A percentile compares a stretch with the other conserved stretches of the same genome.
phyloP scores from a whole-genome alignment of 2,329 filamentous ascomycete species.

The Alternaria arbusti region DNA sequence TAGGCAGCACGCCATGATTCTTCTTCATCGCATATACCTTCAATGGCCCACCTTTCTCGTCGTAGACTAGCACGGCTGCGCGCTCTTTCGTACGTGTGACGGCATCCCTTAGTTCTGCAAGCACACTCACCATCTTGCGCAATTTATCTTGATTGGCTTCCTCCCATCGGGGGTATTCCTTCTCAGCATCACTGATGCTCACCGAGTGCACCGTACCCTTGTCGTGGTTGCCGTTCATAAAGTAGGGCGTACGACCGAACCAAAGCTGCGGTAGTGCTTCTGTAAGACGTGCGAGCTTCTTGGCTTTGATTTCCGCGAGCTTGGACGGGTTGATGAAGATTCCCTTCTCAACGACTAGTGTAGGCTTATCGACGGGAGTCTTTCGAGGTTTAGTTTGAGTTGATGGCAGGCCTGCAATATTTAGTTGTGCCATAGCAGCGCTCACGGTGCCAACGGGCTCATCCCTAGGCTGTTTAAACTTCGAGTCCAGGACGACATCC shows the following conservation, averaged over 20 bases:
- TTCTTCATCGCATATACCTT: slow-evolving; percentile 14
- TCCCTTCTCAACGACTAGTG: slow-evolving; percentile 8
- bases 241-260: slow-evolving; percentile 30
- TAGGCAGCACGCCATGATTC: slow-evolving; percentile 14
- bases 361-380: background rate
- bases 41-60: slow-evolving; percentile 15
- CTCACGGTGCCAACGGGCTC: slow-evolving; percentile 4
- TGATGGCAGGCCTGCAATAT: background rate
- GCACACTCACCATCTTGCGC: slow-evolving; percentile 25
- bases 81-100: background rate
- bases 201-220: slow-evolving; percentile 15
- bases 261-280: slow-evolving; percentile 25
- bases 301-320: slow-evolving; percentile 27
- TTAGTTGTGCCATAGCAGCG: slow-evolving; percentile 1
- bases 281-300: background rate
- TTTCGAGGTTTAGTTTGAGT: background rate
- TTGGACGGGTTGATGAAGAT: slow-evolving; percentile 1
- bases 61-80: slow-evolving; percentile 19
- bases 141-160: slow-evolving; percentile 15
- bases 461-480: slow-evolving; percentile 5
- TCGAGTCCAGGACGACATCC: background rate
- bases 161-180: slow-evolving; percentile 23
- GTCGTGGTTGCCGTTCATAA: slow-evolving; percentile 22
- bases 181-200: background rate
- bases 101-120: slow-evolving; percentile 13